Evolutionary conservation across 2,329 filamentous ascomycete genomes (phyloP), one percentile per base, ranked within the genome.

Genomic region (Stromatinia cepivora): DNA sequence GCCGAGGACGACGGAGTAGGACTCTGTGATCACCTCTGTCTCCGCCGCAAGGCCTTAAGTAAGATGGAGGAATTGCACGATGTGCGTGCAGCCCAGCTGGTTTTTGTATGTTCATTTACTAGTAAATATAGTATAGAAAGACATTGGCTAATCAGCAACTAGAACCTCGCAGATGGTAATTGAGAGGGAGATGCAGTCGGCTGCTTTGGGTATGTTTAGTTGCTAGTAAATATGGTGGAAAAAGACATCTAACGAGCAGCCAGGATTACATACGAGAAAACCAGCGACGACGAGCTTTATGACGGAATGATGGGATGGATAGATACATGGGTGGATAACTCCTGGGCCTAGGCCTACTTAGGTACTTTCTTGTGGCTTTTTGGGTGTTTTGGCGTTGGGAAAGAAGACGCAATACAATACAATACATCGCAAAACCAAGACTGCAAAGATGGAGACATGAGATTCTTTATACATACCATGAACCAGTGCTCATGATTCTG

Each of bases 391-490:
- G 59, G 31, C 31, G 59, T 22, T 20, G 34, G 10, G 15, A 17
- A 39, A 22, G 42, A 46, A 22, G 2, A 52, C 22, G 8, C 48
- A 39, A 36, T 52, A 39, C 22, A 34, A 57, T 25, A 28, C 46
- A 52, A 52, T 63, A 28, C 8, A 17, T 28, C 46, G 31, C 15
- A 9, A 39, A 52, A 63, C 2, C 31, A 63, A 50, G 6, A 42
- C 4, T 62, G 15, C 34, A 52, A 48, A 63, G n/a, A 28, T 52
- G 59, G 4, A 39, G 15, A 63, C 46, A 13, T 52, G 61, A 63
- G 46, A 22, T 63, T 39, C 22, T 39, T 39, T 42, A 52, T 63
- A 63, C 61, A 52, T 52, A 63, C 61, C 46, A 28, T 50, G 46
- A 52, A 39, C 22, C 15, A 8, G 15, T 39, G 46, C 61, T 63